Evolutionary conservation across 2,329 filamentous ascomycete species (phyloP).

Genomic region (Botrytis fabae): DNA sequence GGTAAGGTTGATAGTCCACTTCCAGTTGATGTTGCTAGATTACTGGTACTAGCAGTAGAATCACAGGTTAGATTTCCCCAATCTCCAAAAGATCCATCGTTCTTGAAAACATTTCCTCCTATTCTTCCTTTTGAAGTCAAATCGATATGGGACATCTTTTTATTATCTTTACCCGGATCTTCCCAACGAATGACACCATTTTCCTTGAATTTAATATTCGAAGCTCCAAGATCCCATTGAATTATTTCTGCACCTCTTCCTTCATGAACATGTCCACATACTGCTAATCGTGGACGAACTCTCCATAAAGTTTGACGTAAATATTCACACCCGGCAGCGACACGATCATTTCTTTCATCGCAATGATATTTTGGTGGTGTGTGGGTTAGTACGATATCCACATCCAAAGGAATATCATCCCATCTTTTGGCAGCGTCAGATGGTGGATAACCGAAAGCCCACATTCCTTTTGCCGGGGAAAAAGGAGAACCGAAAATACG

Average conservation of each 20-base stretch:
- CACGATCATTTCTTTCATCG: slow-evolving; percentile 49
- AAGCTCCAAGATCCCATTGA: slow-evolving; percentile 53
- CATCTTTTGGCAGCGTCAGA: slow-evolving; percentile 51
- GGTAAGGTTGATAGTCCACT: background rate
- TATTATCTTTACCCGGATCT: slow-evolving; percentile 57
- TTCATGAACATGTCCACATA: slow-evolving; percentile 74
- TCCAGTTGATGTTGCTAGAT: background rate
- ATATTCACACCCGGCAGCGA: slow-evolving; percentile 58
- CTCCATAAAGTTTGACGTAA: slow-evolving; percentile 58
- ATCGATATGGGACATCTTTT: slow-evolving; percentile 64
- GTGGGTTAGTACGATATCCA: slow-evolving; percentile 70
- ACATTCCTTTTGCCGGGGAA: slow-evolving; percentile 56
- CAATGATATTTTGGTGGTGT: slow-evolving; percentile 63
- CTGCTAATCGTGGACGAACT: slow-evolving; percentile 61
- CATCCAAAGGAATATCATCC: slow-evolving; percentile 59
- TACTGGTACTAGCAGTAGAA: background rate
- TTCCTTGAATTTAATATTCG: slow-evolving; percentile 49
- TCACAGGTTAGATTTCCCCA: background rate
- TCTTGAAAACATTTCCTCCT: slow-evolving; percentile 46
- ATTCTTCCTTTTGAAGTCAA: slow-evolving; percentile 48
- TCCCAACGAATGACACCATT: slow-evolving; percentile 51
- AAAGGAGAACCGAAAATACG: slow-evolving; percentile 71
- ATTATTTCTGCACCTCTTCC: slow-evolving; percentile 64
- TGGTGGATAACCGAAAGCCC: slow-evolving; percentile 66
- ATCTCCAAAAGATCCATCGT: slow-evolving; percentile 44